Conservation (phyloP, 2,329 filamentous ascomycete species). For the Alternaria sp. region DNA sequence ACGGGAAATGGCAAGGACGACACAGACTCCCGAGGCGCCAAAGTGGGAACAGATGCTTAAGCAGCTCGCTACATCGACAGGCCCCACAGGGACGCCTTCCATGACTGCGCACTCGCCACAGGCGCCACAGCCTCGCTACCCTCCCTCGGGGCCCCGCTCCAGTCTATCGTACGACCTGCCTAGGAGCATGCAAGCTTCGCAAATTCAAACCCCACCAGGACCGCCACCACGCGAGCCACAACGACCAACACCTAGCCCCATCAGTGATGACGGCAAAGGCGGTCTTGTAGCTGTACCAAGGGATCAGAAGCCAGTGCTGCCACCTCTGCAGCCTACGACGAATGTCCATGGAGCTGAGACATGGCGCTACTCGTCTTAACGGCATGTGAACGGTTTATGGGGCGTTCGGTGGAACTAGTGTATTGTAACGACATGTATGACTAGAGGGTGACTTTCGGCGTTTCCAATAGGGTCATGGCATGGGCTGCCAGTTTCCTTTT, state of each 20-base stretch:
- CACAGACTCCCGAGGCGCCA: slow-evolving; percentile 26
- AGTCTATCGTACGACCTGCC: slow-evolving; percentile 25
- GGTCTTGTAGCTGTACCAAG: slow-evolving; percentile 7
- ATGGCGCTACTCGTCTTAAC: slow-evolving; percentile 35
- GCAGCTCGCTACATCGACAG: slow-evolving; percentile 34
- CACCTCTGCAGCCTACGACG: slow-evolving; percentile 8
- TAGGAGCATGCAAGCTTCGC: slow-evolving; percentile 11
- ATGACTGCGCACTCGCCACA: slow-evolving; percentile 13
- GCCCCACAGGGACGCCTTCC: slow-evolving; percentile 13
- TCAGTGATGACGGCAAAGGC: slow-evolving; percentile 41
- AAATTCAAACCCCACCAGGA: slow-evolving; percentile 23
- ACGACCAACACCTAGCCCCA: slow-evolving; percentile 41
- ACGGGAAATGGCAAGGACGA: slow-evolving; percentile 44
- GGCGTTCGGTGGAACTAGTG: slow-evolving; percentile 1
- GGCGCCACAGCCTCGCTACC: slow-evolving; percentile 24
- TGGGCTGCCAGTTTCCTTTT: background rate
- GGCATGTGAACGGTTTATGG: background rate
- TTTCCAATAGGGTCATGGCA: background rate
- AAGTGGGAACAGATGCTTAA: slow-evolving; percentile 47
- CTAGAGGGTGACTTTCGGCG: background rate
- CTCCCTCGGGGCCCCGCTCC: slow-evolving; percentile 15
- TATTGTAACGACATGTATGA: slow-evolving; percentile 12
- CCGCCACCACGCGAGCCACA: slow-evolving; percentile 27
- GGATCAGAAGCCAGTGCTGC: slow-evolving; percentile 8
- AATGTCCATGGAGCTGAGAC: slow-evolving; percentile 39